Evolutionary conservation across 1,139 yeast species (phyloP).

Genomic region (Kodamaea derodonti): DNA sequence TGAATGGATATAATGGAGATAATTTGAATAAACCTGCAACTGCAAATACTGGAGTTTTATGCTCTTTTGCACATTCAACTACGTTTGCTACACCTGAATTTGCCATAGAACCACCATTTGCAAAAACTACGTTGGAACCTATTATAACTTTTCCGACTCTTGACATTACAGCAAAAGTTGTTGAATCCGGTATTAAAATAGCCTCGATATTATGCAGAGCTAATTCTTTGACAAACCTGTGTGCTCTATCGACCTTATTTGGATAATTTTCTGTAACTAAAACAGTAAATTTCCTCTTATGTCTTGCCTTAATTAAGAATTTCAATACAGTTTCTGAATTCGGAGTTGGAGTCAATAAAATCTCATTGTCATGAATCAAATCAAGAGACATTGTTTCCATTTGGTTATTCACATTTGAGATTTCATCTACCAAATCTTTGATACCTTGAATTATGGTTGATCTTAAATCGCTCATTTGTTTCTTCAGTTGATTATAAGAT

Average conservation of each 20-base stretch:
- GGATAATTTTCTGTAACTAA: conserved; percentile 92
- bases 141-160: conserved; percentile 94
- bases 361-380: conserved; percentile 91
- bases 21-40: conserved; percentile 92
- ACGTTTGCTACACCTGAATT: conserved; percentile 90
- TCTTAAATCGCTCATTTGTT: conserved; percentile 62
- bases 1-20: conserved; percentile 92
- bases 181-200: conserved; percentile 86
- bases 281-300: conserved; percentile 88
- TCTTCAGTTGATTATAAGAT: conserved; percentile 32
- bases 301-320: conserved; percentile 80
- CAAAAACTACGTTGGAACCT: conserved; percentile 88
- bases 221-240: conserved; percentile 71
- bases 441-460: conserved; percentile 93
- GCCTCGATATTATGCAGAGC: conserved; percentile 88
- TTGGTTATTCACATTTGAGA: conserved; percentile 83
- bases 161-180: conserved; percentile 94
- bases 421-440: conserved; percentile 89
- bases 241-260: conserved; percentile 73
- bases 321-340: conserved; percentile 85
- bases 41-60: conserved; percentile 91
- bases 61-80: conserved; percentile 94
- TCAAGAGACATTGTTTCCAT: conserved; percentile 89
- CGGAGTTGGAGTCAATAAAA: conserved; percentile 89
- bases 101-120: conserved; percentile 93